Evolutionary conservation across 306 rosid genomes (phyloP).

Genomic region (Corylus americana): DNA sequence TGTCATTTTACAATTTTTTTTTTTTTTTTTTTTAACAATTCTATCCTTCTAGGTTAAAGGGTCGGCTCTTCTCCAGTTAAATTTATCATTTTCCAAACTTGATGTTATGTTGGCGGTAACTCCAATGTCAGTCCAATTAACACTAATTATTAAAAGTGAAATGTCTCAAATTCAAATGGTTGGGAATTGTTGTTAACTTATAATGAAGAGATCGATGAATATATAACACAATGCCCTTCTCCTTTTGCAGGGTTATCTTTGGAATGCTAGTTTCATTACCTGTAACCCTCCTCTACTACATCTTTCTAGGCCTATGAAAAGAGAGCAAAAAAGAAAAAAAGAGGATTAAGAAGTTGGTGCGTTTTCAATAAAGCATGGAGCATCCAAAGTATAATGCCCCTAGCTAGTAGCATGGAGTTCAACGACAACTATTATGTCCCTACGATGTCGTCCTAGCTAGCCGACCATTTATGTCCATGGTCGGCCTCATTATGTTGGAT

Average conservation of each 20-base stretch:
- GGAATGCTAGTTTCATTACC: conserved; percentile 72
- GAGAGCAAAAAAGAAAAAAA: background rate
- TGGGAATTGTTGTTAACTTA: background rate
- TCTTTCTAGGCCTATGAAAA: conserved; percentile 52
- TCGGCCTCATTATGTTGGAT: conserved; percentile 7
- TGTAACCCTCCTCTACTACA: conserved; percentile 61
- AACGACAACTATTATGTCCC: conserved; percentile 15
- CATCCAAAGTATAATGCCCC: conserved; percentile 22
- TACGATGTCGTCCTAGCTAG: conserved; percentile 21
- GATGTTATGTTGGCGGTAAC: background rate
- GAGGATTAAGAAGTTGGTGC: conserved; percentile 1
- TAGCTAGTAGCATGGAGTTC: conserved; percentile 8
- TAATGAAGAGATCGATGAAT: background rate
- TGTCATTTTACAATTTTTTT: too few relatives aligned
- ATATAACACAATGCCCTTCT: background rate
- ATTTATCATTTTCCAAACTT: background rate
- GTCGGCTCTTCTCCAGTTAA: too few relatives aligned
- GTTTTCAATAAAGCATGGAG: conserved; percentile 21
- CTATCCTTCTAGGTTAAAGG: too few relatives aligned
- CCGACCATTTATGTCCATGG: conserved; percentile 27
- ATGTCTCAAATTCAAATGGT: background rate
- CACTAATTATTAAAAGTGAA: background rate
- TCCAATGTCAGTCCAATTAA: background rate
- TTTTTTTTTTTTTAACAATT: too few relatives aligned
- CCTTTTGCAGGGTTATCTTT: conserved; percentile 65